Evolutionary conservation across 1,139 yeast genomes (phyloP), one percentile per base, ranked within the genome.

Genomic region (Taiozyma onychis): DNA sequence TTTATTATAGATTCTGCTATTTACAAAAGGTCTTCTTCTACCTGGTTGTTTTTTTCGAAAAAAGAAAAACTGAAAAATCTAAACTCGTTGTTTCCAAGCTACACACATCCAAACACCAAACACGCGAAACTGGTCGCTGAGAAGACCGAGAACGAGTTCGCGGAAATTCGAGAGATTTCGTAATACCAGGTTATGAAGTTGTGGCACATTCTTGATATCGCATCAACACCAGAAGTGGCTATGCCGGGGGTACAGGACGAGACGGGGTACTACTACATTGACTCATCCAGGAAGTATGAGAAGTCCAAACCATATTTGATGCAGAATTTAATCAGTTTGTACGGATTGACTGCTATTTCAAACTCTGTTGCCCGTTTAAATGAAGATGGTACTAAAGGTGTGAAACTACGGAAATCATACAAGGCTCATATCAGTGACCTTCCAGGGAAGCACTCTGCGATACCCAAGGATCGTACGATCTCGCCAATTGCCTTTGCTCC

Each of bases 391-490:
- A 78, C 93, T 1, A 90, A 88, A 61, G 97, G 96, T 47, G 90
- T 89, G 41, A 93, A 93, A 69, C 76, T 93, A 50, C 77, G 99
- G 60, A 93, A 93, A 68, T 88, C 97, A 0, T 93, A 91, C 70
- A 93, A 91, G 67, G 90, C 90, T 58, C 98, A 91, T 64, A 86
- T 93, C 18, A 76, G 78, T 37, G 97, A 91, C 60, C 72, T 93
- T 39, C 88, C 97, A 0, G 97, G 97, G 1, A 84, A 83, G 62
- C 88, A 85, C 59, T 76, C 73, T n/a, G 57, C 56, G 46, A 80
- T 84, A 44, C 85, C 88, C 16, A 74, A 72, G 1, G 75, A 75
- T 43, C 72, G 80, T 62, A 77, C 85, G 48, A 67, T 82, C 50
- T 72, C 87, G 51, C 71, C 82, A 18, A 73, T 77, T 3, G 71